Evolutionary conservation across 805 yeast genomes (phyloP).

Genomic region (Ogataea angusta): DNA sequence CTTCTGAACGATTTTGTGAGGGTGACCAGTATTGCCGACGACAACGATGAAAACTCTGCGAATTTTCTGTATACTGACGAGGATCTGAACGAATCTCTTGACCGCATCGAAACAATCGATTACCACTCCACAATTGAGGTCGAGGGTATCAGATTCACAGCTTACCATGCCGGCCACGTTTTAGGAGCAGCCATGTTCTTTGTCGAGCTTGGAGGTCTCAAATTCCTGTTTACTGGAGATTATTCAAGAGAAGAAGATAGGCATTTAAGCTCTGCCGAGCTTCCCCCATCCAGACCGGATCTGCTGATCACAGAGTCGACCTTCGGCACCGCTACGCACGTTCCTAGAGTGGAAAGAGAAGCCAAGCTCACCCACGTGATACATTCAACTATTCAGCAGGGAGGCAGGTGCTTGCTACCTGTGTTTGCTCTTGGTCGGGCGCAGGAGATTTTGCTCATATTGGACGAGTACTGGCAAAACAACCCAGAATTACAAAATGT

Average conservation of each 20-base stretch:
- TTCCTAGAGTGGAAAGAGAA: slow-evolving; percentile 85
- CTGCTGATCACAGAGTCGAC: slow-evolving; percentile 92
- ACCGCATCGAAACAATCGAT: slow-evolving; percentile 88
- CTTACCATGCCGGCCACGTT: slow-evolving; percentile 99
- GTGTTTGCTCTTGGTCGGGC: slow-evolving; percentile 97
- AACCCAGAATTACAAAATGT: slow-evolving; percentile 79
- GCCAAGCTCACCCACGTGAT: slow-evolving; percentile 73
- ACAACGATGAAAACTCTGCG: slow-evolving; percentile 42
- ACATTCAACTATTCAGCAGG: slow-evolving; percentile 78
- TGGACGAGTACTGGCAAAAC: slow-evolving; percentile 92
- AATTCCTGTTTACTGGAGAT: slow-evolving; percentile 91
- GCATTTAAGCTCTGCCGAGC: slow-evolving; percentile 92
- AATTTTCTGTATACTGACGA: slow-evolving; percentile 75
- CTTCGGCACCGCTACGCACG: slow-evolving; percentile 96
- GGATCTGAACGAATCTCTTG: slow-evolving; percentile 83
- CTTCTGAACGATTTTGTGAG: slow-evolving; percentile 88
- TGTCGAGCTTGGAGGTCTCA: slow-evolving; percentile 89
- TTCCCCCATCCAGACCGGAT: slow-evolving; percentile 85
- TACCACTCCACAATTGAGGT: slow-evolving; percentile 94
- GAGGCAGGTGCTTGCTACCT: slow-evolving; percentile 90
- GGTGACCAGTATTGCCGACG: slow-evolving; percentile 64
- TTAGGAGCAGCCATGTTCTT: slow-evolving; percentile 98
- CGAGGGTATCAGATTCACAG: slow-evolving; percentile 92
- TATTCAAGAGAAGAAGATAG: slow-evolving; percentile 95
- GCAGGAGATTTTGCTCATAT: slow-evolving; percentile 82